phyloP scores from a whole-genome alignment of 2,329 filamentous ascomycete genomes.

The Hypoxylon sp. region DNA sequence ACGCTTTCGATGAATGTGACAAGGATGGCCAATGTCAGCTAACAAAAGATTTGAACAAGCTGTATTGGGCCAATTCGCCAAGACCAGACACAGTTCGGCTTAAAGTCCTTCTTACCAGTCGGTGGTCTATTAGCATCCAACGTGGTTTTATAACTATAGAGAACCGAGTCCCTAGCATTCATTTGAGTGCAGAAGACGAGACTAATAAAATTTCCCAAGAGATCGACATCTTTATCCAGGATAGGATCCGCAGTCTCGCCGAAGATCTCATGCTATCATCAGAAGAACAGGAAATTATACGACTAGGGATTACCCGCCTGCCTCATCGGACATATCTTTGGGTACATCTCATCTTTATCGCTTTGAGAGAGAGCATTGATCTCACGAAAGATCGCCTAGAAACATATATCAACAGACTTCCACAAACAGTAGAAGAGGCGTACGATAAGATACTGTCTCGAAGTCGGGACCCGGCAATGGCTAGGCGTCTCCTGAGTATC shows the following conservation, averaged over 20 bases:
- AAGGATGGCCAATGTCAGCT: conserved; percentile 42
- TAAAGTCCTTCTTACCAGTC: conserved; percentile 60
- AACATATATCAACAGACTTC: conserved; percentile 43
- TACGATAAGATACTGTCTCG: conserved; percentile 57
- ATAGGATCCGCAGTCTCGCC: conserved; percentile 40
- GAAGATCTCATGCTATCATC: conserved; percentile 11
- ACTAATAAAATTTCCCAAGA: conserved; percentile 52
- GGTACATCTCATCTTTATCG: conserved; percentile 45
- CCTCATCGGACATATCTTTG: conserved; percentile 50
- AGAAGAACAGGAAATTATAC: conserved; percentile 20
- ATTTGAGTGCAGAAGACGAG: conserved; percentile 53
- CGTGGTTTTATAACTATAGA: conserved; percentile 46
- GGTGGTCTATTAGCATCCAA: conserved; percentile 54
- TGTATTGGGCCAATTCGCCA: conserved; percentile 42
- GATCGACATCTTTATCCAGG: conserved; percentile 52
- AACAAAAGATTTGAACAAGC: conserved; percentile 45
- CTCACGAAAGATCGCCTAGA: not conserved
- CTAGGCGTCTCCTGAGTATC: conserved; percentile 56
- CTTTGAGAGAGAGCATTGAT: conserved; percentile 24
- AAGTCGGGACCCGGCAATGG: conserved; percentile 47
- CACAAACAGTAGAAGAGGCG: conserved; percentile 47
- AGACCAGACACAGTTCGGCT: conserved; percentile 26
- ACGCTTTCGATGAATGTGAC: conserved; percentile 61
- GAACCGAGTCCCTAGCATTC: conserved; percentile 49
- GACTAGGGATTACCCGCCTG: conserved; percentile 32